phyloP scores from a whole-genome alignment of 2,329 filamentous ascomycete genomes.

The Sclerotinia borealis region DNA sequence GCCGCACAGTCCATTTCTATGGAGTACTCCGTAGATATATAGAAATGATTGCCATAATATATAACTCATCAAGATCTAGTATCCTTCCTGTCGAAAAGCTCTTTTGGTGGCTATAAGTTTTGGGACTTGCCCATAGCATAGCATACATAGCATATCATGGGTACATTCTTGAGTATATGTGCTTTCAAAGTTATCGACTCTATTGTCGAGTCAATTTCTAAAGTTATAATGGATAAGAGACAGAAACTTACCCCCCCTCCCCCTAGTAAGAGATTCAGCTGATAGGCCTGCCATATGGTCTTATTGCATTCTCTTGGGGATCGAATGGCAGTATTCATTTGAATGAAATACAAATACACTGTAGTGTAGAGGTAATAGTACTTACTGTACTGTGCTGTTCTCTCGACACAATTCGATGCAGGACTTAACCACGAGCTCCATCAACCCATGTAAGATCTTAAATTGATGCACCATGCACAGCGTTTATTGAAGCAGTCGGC shows the following conservation, averaged over 20 bases:
- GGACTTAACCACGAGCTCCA: neutral
- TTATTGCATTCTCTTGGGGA: neutral
- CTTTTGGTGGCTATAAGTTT: neutral
- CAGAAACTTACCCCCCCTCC: neutral
- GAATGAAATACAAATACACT: neutral
- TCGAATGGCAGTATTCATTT: neutral
- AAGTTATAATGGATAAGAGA: neutral
- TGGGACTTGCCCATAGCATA: neutral
- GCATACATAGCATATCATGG: too few species aligned
- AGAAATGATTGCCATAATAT: neutral
- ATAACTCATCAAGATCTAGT: neutral
- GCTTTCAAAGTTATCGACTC: neutral
- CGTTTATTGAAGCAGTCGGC: conserved; percentile 13
- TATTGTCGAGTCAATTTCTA: neutral
- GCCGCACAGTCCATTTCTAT: conserved; percentile 5
- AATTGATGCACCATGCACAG: conserved; percentile 14
- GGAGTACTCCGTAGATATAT: neutral
- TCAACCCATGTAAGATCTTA: conserved; percentile 8
- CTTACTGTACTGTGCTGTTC: too few species aligned
- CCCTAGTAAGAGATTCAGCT: neutral
- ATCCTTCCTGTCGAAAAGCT: neutral
- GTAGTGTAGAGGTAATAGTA: too few species aligned
- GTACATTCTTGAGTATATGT: neutral
- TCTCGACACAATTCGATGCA: conserved; percentile 3
- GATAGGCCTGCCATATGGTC: neutral